Conservation (phyloP, 345 rosid species). For the Cardamine occulta region DNA sequence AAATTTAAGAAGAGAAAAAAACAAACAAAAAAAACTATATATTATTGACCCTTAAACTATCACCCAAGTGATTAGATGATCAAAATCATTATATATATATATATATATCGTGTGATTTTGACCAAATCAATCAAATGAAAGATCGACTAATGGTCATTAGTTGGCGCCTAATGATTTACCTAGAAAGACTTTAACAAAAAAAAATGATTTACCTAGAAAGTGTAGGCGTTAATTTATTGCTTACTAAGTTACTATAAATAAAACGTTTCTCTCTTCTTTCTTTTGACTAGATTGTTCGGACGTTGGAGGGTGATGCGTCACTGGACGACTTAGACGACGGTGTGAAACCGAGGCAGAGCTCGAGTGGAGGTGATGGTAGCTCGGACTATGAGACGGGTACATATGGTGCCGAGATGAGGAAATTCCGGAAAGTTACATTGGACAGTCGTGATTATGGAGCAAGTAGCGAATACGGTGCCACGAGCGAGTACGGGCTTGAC, state of each 20-base stretch:
- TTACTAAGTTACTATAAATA: background rate
- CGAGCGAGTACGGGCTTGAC: constrained; percentile 75
- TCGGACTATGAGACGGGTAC: constrained; percentile 77
- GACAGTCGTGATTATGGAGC: constrained; percentile 70
- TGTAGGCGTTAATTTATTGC: background rate
- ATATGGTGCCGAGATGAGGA: constrained; percentile 79
- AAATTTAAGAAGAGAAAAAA: background rate
- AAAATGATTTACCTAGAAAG: background rate
- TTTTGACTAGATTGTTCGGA: constrained; percentile 69
- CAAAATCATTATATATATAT: background rate
- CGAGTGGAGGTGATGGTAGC: constrained; percentile 68
- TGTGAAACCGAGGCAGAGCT: constrained; percentile 64
- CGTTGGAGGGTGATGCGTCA: constrained; percentile 79
- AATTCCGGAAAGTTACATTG: constrained; percentile 68
- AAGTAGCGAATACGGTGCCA: constrained; percentile 72
- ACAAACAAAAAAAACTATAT: no score
- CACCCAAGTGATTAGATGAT: background rate
- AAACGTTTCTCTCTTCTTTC: background rate
- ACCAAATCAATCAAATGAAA: background rate
- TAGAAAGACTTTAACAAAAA: no score
- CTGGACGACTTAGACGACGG: constrained; percentile 76
- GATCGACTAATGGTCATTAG: background rate
- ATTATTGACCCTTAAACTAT: background rate
- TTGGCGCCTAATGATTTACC: background rate
- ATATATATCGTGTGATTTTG: background rate